Evolutionary conservation across 306 rosid genomes (phyloP).

Genomic region (Fragaria iinumae): DNA sequence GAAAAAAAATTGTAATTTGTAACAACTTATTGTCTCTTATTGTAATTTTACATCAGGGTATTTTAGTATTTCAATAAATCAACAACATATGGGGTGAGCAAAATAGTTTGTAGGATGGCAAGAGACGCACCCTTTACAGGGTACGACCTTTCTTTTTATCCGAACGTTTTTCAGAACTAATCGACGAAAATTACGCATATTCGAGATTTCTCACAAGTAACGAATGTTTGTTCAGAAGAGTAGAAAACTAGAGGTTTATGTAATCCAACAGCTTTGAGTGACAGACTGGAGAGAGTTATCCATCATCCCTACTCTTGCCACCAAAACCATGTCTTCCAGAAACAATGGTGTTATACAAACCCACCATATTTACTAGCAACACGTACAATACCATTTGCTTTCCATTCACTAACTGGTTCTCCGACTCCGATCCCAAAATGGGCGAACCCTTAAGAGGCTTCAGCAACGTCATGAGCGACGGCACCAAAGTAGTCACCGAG

Average conservation of each 20-base stretch:
- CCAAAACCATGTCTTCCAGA: background rate
- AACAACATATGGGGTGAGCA: no score
- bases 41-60: no score
- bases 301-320: background rate
- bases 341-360: background rate
- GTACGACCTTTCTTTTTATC: no score
- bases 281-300: background rate
- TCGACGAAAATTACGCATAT: no score
- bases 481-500: constrained; percentile 7
- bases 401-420: background rate
- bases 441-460: background rate
- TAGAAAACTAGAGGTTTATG: background rate
- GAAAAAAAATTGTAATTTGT: no score
- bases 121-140: no score
- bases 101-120: no score
- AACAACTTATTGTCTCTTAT: no score
- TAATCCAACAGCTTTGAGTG: background rate
- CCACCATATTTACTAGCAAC: background rate
- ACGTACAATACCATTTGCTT: background rate
- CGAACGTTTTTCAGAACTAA: no score
- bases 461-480: constrained; percentile 1
- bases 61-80: no score
- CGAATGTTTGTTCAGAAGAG: background rate
- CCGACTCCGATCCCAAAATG: background rate
- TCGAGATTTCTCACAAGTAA: no score